Evolutionary conservation across 1,284 basidiomycete species (phyloP).

Genomic region (Abortiporus biennis): DNA sequence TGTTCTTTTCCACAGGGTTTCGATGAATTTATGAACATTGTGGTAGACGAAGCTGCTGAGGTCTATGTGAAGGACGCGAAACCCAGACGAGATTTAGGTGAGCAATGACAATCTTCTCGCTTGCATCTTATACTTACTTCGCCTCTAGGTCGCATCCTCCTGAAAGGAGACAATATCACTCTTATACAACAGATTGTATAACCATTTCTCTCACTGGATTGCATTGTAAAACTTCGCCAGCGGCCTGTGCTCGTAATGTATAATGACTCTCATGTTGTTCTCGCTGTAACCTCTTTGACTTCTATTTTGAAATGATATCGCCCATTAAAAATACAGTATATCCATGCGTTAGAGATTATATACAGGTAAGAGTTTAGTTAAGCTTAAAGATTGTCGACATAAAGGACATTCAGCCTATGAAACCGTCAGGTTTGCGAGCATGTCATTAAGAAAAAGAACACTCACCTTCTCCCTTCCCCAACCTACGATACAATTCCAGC

Average conservation of each 20-base stretch:
- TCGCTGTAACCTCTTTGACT: constrained; percentile 9
- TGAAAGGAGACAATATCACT: constrained; percentile 97
- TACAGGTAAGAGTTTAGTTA: constrained; percentile 72
- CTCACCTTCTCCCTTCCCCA: constrained; percentile 85
- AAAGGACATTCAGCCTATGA: constrained; percentile 79
- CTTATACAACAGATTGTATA: constrained; percentile 74
- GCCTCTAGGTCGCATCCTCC: constrained; percentile 75
- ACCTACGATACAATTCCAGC: constrained; percentile 87
- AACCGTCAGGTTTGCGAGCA: too few relatives aligned
- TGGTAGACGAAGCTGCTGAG: constrained; percentile 93
- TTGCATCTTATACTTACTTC: constrained; percentile 3
- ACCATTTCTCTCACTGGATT: constrained; percentile 11
- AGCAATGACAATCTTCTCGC: constrained; percentile 16
- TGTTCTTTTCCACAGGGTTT: constrained; percentile 67
- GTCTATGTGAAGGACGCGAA: constrained; percentile 87
- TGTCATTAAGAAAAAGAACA: too few relatives aligned
- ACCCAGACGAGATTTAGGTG: constrained; percentile 78
- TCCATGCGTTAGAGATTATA: constrained; percentile 63
- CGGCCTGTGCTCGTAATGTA: constrained; percentile 17
- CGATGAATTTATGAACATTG: constrained; percentile 99
- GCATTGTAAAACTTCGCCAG: constrained; percentile 3
- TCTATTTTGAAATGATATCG: too few relatives aligned
- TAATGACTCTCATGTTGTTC: constrained; percentile 14
- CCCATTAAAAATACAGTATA: too few relatives aligned
- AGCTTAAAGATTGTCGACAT: constrained; percentile 74